Conservation (phyloP, 352 stramenopile genomes). For the Phytophthora tubulina region DNA sequence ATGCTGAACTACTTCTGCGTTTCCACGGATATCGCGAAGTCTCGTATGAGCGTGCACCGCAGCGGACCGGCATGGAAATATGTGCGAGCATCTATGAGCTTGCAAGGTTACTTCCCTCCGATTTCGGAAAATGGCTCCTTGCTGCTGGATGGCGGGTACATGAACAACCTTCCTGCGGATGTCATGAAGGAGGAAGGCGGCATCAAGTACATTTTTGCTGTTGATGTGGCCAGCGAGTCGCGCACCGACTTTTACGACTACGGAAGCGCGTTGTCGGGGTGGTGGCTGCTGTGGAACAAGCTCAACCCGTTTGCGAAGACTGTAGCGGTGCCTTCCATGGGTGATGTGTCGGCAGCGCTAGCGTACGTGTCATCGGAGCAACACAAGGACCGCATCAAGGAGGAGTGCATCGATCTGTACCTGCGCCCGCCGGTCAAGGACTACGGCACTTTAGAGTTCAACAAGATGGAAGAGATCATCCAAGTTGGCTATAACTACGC, state of each 20-base stretch:
- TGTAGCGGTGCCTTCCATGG: conserved; percentile 92
- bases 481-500: conserved; percentile 87
- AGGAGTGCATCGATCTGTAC: conserved; percentile 90
- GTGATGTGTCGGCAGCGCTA: conserved; percentile 90
- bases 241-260: conserved; percentile 85
- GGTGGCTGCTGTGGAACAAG: conserved; percentile 93
- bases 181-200: conserved; percentile 92
- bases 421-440: conserved; percentile 90
- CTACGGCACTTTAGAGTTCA: conserved; percentile 93
- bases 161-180: conserved; percentile 94
- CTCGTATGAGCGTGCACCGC: conserved; percentile 86
- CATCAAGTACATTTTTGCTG: conserved; percentile 91
- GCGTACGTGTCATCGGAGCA: conserved; percentile 93
- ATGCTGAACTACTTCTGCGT: conserved; percentile 95
- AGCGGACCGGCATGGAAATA: conserved; percentile 92
- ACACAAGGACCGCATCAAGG: conserved; percentile 87
- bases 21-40: conserved; percentile 93
- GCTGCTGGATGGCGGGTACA: conserved; percentile 93
- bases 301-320: conserved; percentile 91
- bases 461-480: conserved; percentile 94
- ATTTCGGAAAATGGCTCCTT: conserved; percentile 91
- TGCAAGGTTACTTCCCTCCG: conserved; percentile 92
- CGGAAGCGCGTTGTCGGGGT: conserved; percentile 82
- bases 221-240: conserved; percentile 90
- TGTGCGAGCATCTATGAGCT: conserved; percentile 92